phyloP scores from a whole-genome alignment of 495 filamentous ascomycete species.

The Xylaria scruposa region DNA sequence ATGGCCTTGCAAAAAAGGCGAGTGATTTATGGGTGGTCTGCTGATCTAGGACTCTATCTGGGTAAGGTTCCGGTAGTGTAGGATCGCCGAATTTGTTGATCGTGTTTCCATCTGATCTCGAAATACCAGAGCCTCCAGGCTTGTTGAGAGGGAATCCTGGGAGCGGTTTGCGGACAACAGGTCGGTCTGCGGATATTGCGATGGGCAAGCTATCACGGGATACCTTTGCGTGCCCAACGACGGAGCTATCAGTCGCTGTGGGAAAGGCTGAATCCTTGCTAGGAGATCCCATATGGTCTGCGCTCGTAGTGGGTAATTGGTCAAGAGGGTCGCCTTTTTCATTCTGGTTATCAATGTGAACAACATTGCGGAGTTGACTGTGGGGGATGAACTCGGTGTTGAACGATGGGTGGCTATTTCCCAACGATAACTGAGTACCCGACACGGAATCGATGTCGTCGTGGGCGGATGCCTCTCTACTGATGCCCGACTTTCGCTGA shows the following conservation, averaged over 20 bases:
- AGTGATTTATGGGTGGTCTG: constrained; percentile 15
- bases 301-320: not conserved
- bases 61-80: not conserved
- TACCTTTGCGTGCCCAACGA: not conserved
- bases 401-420: not conserved
- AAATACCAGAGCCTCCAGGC: not conserved
- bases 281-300: not conserved
- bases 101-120: not conserved
- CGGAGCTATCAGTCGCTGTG: not conserved
- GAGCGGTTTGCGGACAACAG: constrained; percentile 18
- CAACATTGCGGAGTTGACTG: not conserved
- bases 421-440: not conserved
- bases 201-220: not conserved
- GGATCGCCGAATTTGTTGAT: not conserved
- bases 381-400: not conserved
- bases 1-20: constrained; percentile 19
- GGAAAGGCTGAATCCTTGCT: not conserved
- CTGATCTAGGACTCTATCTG: not conserved
- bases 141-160: constrained; percentile 2
- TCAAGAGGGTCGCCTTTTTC: not conserved
- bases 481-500: not conserved
- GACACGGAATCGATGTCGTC: not conserved
- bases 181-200: not conserved
- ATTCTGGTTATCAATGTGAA: not conserved
- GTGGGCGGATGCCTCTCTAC: not conserved